phyloP scores from a whole-genome alignment of 257 asterid genomes.

The Eucommia ulmoides region DNA sequence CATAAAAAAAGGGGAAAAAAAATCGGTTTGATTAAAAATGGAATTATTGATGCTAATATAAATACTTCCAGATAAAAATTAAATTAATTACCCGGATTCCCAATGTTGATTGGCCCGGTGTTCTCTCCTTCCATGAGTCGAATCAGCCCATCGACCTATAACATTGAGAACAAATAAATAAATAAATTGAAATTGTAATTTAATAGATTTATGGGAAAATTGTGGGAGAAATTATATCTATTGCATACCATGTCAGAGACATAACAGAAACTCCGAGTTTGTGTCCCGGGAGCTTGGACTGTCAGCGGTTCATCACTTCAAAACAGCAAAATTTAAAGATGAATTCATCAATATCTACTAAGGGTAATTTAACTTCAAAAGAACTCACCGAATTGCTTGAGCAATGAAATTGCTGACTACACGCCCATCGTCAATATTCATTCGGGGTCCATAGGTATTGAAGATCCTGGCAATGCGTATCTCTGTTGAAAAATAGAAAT shows the following conservation, averaged over 20 bases:
- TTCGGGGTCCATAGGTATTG: constrained; percentile 96
- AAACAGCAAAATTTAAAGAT: no score
- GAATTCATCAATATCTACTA: no score
- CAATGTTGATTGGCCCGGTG: constrained; percentile 89
- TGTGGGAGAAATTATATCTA: no score
- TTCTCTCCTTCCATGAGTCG: constrained; percentile 81
- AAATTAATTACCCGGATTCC: constrained; percentile 69
- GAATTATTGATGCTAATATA: background rate
- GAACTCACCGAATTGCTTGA: background rate
- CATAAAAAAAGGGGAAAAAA: constrained; percentile 9
- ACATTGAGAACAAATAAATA: background rate
- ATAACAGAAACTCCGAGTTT: constrained; percentile 2
- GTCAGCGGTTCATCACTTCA: background rate
- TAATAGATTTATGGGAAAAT: no score
- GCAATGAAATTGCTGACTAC: constrained; percentile 85
- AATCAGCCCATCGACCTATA: constrained; percentile 23
- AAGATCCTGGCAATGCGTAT: constrained; percentile 89
- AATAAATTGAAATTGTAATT: background rate
- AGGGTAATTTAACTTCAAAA: background rate
- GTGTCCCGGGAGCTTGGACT: constrained; percentile 3
- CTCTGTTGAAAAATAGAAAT: constrained; percentile 22
- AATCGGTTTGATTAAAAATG: no score
- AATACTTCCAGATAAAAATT: background rate
- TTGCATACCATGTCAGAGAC: constrained; percentile 1
- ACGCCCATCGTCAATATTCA: constrained; percentile 96